Conservation (phyloP, 164 flowering plant species). For the Akebia trifoliata region DNA sequence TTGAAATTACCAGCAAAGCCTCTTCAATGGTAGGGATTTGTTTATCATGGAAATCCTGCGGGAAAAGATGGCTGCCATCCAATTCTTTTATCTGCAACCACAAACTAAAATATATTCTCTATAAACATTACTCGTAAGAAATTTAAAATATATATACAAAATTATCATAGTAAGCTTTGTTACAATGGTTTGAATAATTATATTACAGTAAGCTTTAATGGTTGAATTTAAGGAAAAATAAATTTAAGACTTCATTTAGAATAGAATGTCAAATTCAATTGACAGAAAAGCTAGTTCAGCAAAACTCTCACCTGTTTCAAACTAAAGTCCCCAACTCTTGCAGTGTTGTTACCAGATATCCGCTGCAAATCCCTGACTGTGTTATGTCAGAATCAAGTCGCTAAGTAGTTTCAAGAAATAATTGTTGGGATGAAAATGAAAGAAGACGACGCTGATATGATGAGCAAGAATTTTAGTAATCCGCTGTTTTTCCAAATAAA, state of each 20-base stretch:
- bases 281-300: not conserved
- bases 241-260: too few relatives aligned
- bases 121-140: conserved; percentile 14
- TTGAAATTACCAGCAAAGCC: conserved; percentile 58
- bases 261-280: not conserved
- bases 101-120: conserved; percentile 22
- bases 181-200: too few relatives aligned
- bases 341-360: conserved; percentile 61
- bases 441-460: not conserved
- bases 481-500: too few relatives aligned
- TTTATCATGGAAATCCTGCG: conserved; percentile 35
- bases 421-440: not conserved
- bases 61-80: conserved; percentile 30
- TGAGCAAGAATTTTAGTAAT: not conserved
- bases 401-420: conserved; percentile 23
- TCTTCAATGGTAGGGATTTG: conserved; percentile 65
- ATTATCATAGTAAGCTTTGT: too few relatives aligned
- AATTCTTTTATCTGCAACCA: conserved; percentile 67
- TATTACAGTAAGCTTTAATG: too few relatives aligned
- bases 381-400: conserved; percentile 43
- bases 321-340: conserved; percentile 72
- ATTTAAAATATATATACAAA: not conserved
- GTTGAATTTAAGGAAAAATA: too few relatives aligned
- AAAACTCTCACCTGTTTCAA: conserved; percentile 55
- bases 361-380: conserved; percentile 99